These are phyloP conservation scores for Hymenotorrendiella dingleyae DNA, from an alignment of 2,329 filamentous ascomycete species.

Conservation along the genomic window DNA sequence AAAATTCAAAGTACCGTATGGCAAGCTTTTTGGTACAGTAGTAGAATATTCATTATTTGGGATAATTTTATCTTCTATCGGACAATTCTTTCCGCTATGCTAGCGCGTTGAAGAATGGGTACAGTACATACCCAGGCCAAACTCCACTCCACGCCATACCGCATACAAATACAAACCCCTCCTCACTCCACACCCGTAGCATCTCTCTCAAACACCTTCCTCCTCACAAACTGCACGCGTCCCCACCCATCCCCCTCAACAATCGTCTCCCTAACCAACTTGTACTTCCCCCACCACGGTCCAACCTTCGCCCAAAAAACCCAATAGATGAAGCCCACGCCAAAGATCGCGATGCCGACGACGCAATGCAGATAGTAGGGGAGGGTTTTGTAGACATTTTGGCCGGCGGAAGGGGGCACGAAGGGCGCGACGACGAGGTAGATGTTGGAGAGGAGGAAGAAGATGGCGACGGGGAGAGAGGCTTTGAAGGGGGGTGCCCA, in stretches of 20 bases:
- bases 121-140: too few species aligned
- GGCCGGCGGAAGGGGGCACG: conserved; percentile 44
- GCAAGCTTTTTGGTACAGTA: too few species aligned
- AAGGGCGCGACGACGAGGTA: conserved; percentile 57
- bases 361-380: conserved; percentile 55
- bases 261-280: conserved; percentile 48
- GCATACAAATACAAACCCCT: too few species aligned
- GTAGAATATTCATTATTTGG: too few species aligned
- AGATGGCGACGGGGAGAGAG: conserved; percentile 46
- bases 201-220: too few species aligned
- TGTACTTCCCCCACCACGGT: conserved; percentile 47
- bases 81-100: too few species aligned
- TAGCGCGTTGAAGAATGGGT: too few species aligned
- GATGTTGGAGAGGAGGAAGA: conserved; percentile 56
- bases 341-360: conserved; percentile 49
- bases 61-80: too few species aligned
- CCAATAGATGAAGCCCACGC: conserved; percentile 50
- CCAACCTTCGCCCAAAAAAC: conserved; percentile 47
- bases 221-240: conserved; percentile 42
- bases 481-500: conserved; percentile 52
- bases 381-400: conserved; percentile 47
- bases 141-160: too few species aligned
- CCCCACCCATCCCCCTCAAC: conserved; percentile 61
- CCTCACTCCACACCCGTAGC: too few species aligned
- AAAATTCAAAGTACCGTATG: too few species aligned